Conservation (phyloP, 441 rosid genomes). For the Breynia disticha region DNA sequence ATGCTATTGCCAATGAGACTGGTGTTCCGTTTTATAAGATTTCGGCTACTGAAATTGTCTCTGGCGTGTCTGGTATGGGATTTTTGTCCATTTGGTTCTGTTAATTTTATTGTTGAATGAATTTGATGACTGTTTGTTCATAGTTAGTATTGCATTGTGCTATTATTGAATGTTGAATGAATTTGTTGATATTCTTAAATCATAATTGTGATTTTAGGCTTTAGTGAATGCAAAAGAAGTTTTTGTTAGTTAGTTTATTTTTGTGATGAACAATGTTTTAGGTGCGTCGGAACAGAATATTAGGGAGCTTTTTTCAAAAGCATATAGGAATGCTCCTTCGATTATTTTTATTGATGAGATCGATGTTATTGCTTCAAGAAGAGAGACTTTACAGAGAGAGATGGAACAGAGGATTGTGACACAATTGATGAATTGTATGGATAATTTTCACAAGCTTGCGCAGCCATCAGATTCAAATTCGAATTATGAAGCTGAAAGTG, state of each 20-base stretch:
- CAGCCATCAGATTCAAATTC: slow-evolving; percentile 32
- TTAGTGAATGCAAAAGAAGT: too few relatives aligned
- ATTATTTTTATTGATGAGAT: slow-evolving; percentile 92
- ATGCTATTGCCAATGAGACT: slow-evolving; percentile 86
- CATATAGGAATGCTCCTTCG: slow-evolving; percentile 74
- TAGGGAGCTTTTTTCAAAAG: slow-evolving; percentile 75
- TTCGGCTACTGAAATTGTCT: slow-evolving; percentile 86
- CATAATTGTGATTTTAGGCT: too few relatives aligned
- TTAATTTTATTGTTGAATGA: too few relatives aligned
- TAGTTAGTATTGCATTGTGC: too few relatives aligned
- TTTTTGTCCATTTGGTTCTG: neutral
- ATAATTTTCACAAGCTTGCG: slow-evolving; percentile 42
- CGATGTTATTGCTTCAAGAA: slow-evolving; percentile 90
- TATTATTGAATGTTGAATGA: too few relatives aligned
- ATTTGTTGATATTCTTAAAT: too few relatives aligned
- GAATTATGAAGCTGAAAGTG: slow-evolving; percentile 12
- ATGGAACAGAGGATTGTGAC: slow-evolving; percentile 94
- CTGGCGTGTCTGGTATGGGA: slow-evolving; percentile 66
- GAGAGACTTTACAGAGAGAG: slow-evolving; percentile 81
- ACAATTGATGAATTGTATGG: slow-evolving; percentile 92
- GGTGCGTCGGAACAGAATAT: slow-evolving; percentile 90
- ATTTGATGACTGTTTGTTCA: too few relatives aligned
- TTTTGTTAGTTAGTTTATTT: slow-evolving; percentile 5
- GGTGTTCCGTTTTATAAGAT: slow-evolving; percentile 80
- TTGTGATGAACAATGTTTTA: slow-evolving; percentile 16